Base-by-base conservation (phyloP, 1,284 basidiomycete genomes). In the Malassezia nana region DNA sequence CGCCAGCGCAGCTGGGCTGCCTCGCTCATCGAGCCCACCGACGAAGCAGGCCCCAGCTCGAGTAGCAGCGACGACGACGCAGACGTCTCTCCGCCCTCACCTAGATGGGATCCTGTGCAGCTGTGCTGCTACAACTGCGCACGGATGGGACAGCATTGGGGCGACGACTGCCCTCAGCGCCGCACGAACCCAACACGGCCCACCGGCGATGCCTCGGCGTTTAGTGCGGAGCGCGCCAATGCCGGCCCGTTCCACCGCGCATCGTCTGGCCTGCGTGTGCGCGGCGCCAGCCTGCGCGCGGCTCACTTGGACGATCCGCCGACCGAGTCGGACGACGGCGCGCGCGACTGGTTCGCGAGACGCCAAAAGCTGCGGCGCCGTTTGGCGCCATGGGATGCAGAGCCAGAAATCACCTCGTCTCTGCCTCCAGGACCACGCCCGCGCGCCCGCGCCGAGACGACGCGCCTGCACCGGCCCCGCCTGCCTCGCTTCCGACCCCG, bases 81-180 rank as follows among this genome's bases (percentile, higher is more conserved):
- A 13, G 31, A 46, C 6, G 52, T 53, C 38, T 6, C 38, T 20
- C 38, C 52, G 47, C 59, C 61, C 8, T 16, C 45, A 0, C 24
- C 38, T 24, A 48, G 53, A 5, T 65, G 60, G 46, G 63, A 65
- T 32, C 59, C 65, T 4, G 60, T 52, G 50, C 31, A 42, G 32
- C 22, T 81, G 55, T 89, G 84, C 84, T 94, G 89, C 74, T 90
- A 90, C 76, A 89, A 89, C 67, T 94, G 89, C 66, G 87, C 86
- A 24, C 75, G 76, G 29, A 74, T 75, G 46, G 87, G 86, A 4
- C 64, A 64, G 29, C 89, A 94, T 74, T 81, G 86, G 70, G 89
- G 89, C 40, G 89, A 92, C 69, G 89, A 91, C 70, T 92, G 89
- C 63, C 74, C 79, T 25, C 78, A 79, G 32, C 68, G 79, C 2